Evolutionary conservation across 805 yeast genomes (phyloP).

Genomic region (Ogataea zsoltii): DNA sequence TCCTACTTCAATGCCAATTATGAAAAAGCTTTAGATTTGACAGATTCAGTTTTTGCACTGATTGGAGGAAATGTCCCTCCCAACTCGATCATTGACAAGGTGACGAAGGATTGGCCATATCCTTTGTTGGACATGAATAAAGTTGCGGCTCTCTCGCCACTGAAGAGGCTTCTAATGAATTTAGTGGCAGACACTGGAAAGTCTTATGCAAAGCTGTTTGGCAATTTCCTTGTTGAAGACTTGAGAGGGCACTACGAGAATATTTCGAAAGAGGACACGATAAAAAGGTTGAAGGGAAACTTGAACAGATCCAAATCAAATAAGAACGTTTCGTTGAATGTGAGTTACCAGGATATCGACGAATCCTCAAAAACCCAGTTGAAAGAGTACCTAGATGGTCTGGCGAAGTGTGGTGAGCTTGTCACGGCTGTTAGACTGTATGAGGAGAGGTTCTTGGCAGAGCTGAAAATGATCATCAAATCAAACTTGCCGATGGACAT

Average conservation of each 20-base stretch:
- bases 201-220: conserved; percentile 61
- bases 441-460: conserved; percentile 67
- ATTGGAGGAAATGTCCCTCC: conserved; percentile 51
- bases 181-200: conserved; percentile 68
- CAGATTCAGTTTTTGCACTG: conserved; percentile 57
- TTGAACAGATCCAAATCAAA: conserved; percentile 13
- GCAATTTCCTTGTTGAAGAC: conserved; percentile 58
- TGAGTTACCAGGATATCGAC: conserved; percentile 12
- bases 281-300: conserved; percentile 45
- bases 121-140: conserved; percentile 43
- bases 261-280: conserved; percentile 47
- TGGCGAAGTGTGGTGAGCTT: conserved; percentile 62
- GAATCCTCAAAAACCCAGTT: conserved; percentile 44
- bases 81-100: conserved; percentile 27
- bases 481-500: conserved; percentile 56
- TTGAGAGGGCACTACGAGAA: conserved; percentile 54
- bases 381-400: conserved; percentile 50
- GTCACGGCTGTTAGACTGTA: conserved; percentile 61
- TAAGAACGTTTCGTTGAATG: conserved; percentile 1
- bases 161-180: conserved; percentile 53
- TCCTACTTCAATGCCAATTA: conserved; percentile 47
- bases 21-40: conserved; percentile 55
- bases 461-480: conserved; percentile 72
- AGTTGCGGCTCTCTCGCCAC: conserved; percentile 50
- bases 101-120: conserved; percentile 45